A percentile compares a stretch with the other conserved stretches of the same genome.
Evolutionary conservation across 805 yeast genomes (phyloP).

Genomic region (Phaffomyces antillensis): DNA sequence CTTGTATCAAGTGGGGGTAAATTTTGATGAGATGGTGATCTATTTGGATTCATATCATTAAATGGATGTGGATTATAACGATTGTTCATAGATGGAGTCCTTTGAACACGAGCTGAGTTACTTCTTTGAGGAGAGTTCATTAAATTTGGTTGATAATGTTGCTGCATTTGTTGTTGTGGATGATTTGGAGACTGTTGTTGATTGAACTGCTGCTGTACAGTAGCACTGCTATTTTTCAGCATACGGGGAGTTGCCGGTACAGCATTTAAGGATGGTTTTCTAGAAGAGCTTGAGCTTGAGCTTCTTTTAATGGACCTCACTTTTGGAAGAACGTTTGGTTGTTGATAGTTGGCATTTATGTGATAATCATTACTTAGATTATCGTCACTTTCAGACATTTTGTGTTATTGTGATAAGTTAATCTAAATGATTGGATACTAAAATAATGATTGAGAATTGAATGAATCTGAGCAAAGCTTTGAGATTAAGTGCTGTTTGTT

Average conservation of each 20-base stretch:
- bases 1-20: conserved; percentile 11
- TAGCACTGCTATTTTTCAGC: conserved; percentile 51
- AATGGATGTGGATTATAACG: conserved; percentile 4
- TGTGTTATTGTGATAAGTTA: neutral
- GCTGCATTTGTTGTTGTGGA: neutral
- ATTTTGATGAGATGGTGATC: conserved; percentile 5
- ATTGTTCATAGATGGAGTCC: conserved; percentile 4
- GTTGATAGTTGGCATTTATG: conserved; percentile 19
- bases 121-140: conserved; percentile 4
- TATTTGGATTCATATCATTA: neutral
- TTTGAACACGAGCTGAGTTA: conserved; percentile 1
- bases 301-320: conserved; percentile 15
- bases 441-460: no score
- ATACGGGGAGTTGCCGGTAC: conserved; percentile 67
- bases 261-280: conserved; percentile 13
- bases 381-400: conserved; percentile 11
- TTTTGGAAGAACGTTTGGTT: conserved; percentile 16
- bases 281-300: conserved; percentile 5
- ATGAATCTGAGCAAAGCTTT: no score
- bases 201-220: conserved; percentile 14
- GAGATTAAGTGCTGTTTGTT: no score
- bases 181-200: conserved; percentile 1
- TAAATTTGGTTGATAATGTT: neutral
- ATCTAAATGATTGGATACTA: neutral
- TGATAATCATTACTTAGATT: conserved; percentile 19